Evolutionary conservation across 495 filamentous ascomycete genomes (phyloP), one percentile per base, ranked within the genome.

Genomic region (Daldinia childiae): DNA sequence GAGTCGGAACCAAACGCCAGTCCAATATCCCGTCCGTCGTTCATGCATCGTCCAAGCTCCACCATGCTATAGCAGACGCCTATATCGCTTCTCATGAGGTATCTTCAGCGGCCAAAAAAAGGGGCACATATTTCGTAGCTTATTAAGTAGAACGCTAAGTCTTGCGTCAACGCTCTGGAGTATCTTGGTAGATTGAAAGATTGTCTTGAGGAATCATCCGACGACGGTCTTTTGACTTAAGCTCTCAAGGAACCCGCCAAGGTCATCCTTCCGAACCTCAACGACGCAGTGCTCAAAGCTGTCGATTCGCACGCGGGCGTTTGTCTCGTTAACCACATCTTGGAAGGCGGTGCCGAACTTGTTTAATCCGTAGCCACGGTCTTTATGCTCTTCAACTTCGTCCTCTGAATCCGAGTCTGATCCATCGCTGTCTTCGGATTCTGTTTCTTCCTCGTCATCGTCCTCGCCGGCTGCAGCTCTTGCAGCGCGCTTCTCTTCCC

Each of bases 241-340:
- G 55, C 90, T 88, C 82, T 98, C 95, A 69, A 99, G 84, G 79
- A 99, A 99, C 11, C 90, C 93, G 19, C 90, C 87, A 30, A 99
- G 83, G 80, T 98, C 95, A 77, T 99, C 95, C 82, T 97, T 97
- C 82, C 90, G 88, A 32, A 99, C 95, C 81, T 98, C 95, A 54
- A 98, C 93, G 9, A 98, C 96, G 71, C 93, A 97, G 78, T 97
- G 91, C 81, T 99, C 96, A 79, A 99, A 99, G 80, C 91, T 94
- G 78, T 99, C 95, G 71, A 98, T 97, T 62, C 93, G 84, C 19
- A 98, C 93, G 15, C 94, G 84, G 4, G 94, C 92, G 67, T 90
- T 94, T 41, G 95, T 99, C 82, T 97, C 93, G 60, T 89, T 88
- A 21, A 97, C 92, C 7, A 98, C 96, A 75, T 97, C 94, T 76